Conservation (phyloP, 2,329 filamentous ascomycete species). For the Furcasterigmium sp. region DNA sequence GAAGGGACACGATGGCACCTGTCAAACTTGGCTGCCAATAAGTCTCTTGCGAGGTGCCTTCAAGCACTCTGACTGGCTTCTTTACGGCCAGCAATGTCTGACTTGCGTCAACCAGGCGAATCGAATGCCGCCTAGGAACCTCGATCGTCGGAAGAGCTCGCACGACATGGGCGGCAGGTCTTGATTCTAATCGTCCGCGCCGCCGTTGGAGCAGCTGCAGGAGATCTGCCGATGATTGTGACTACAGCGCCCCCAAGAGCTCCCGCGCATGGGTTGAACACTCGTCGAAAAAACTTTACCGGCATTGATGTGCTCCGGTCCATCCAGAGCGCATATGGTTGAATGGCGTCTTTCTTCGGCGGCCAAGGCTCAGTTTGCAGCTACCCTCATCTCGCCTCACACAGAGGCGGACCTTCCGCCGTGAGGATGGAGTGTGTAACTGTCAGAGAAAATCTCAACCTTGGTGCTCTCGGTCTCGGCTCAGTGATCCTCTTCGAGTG, state of each 20-base stretch:
- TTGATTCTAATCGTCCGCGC: too few species aligned
- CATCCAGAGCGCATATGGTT: slow-evolving; percentile 3
- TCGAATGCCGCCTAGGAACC: too few species aligned
- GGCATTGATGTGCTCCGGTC: too few species aligned
- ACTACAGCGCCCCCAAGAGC: too few species aligned
- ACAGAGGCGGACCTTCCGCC: slow-evolving; percentile 29
- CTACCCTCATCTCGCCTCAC: slow-evolving; percentile 21
- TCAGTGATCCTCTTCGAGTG: slow-evolving; percentile 6
- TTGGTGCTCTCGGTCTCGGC: slow-evolving; percentile 6
- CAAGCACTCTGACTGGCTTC: slow-evolving; percentile 3
- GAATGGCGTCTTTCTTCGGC: neutral
- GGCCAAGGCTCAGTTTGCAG: slow-evolving; percentile 5
- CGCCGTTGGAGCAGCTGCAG: too few species aligned
- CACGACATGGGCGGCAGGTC: too few species aligned
- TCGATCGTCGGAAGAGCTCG: too few species aligned
- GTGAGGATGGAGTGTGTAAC: slow-evolving; percentile 24
- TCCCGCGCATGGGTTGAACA: too few species aligned
- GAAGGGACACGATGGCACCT: neutral
- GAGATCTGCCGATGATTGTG: too few species aligned
- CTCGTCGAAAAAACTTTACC: too few species aligned
- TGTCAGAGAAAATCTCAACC: slow-evolving; percentile 24
- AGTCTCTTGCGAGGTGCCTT: neutral
- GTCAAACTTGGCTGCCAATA: slow-evolving; percentile 1
- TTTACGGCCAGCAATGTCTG: slow-evolving; percentile 4
- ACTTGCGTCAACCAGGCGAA: neutral